These are phyloP conservation scores for Solanum piurae DNA, from an alignment of 257 asterid genomes.

Conservation along the genomic window DNA sequence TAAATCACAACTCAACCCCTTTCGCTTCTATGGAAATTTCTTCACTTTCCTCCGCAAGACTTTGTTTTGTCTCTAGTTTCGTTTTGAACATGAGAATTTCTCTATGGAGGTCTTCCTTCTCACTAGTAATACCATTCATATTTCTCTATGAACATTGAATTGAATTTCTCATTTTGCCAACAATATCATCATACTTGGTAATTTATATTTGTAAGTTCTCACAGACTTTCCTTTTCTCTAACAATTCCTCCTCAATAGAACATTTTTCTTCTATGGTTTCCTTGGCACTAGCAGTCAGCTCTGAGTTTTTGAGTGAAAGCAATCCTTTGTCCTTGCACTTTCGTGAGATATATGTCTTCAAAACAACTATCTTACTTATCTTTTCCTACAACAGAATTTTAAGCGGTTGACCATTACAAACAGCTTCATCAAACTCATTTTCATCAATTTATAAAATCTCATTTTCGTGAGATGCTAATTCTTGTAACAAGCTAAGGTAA, in stretches of 20 bases:
- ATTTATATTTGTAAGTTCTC: slow-evolving; percentile 58
- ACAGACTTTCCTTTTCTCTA: slow-evolving; percentile 27
- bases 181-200: slow-evolving; percentile 49
- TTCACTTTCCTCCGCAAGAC: slow-evolving; percentile 64
- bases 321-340: slow-evolving; percentile 29
- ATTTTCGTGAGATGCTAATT: slow-evolving; percentile 70
- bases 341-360: slow-evolving; percentile 39
- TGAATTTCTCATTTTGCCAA: slow-evolving; percentile 41
- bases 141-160: slow-evolving; percentile 43
- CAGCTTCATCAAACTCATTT: slow-evolving; percentile 44
- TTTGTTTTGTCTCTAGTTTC: slow-evolving; percentile 48
- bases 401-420: slow-evolving; percentile 35
- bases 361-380: slow-evolving; percentile 32
- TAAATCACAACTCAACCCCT: slow-evolving; percentile 38
- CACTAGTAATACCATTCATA: slow-evolving; percentile 38
- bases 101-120: slow-evolving; percentile 44
- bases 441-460: slow-evolving; percentile 46
- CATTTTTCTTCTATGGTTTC: slow-evolving; percentile 35
- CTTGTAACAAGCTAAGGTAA: slow-evolving; percentile 85
- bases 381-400: slow-evolving; percentile 52
- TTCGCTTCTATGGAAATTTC: slow-evolving; percentile 56
- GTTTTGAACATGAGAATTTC: slow-evolving; percentile 28
- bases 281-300: slow-evolving; percentile 34
- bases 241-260: slow-evolving; percentile 44
- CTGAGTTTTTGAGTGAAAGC: slow-evolving; percentile 33